Evolutionary conservation across 257 asterid species (phyloP), one percentile per base, ranked within the genome.

Genomic region (Catharanthus roseus): DNA sequence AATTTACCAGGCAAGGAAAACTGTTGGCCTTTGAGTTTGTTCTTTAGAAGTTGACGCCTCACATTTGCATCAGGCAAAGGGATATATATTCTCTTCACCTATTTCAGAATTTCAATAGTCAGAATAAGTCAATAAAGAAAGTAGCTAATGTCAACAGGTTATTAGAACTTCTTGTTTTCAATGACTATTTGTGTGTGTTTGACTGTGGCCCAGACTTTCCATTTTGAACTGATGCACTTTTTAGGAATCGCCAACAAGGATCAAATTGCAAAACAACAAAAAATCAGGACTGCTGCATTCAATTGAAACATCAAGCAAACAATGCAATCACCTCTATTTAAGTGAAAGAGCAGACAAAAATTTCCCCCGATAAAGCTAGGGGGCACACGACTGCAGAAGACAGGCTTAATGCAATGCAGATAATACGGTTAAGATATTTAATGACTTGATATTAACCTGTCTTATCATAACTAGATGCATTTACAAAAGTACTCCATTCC

Each of bases 51-150:
- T 72, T 84, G 82, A 75, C 86, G 84, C 78, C 99, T 88, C 68
- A 95, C 96, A 63, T 79, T 83, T 65, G 80, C 81, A 87, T 95
- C 99, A 64, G 97, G 99, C 81, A 95, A 78, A 75, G 99, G 99
- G 60, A 95, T 91, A 83, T 95, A 95, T 70, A 95, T 95, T 81
- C 90, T 90, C 87, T 95, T 95, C 80, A 95, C 99, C 99, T 95
- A 83, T 74, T 75, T 47, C 75, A 72, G 68, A 53, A 69, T 53
- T 78, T 67, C 69, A 57, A 9, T 24, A 33, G 24, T 41, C 19
- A 55, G 16, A 15, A 66, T 31, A 11, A 28, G 21, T 45, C 44
- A 74, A 38, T 19, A 67, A 39, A 56, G 26, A 33, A 41, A 9
- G 11, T 29, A 21, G 42, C 13, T 26, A 33, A 55, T 18, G 38